phyloP scores from a whole-genome alignment of 345 rosid species.

The Gossypium ekmanianum region DNA sequence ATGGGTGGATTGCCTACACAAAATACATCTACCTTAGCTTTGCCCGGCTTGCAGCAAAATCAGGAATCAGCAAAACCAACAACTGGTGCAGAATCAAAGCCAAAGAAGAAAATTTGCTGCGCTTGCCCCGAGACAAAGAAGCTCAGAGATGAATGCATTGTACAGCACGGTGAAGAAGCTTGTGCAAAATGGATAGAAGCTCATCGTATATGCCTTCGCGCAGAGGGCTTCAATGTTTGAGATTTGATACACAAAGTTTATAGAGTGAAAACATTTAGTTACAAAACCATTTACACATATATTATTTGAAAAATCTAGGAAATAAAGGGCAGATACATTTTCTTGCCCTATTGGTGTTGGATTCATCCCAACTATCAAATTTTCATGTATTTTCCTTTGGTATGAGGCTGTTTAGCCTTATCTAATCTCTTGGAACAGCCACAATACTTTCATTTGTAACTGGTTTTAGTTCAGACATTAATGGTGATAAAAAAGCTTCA shows the following conservation, averaged over 20 bases:
- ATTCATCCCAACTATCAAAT: neutral
- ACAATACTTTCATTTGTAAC: neutral
- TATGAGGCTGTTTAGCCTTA: neutral
- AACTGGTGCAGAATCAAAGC: slow-evolving; percentile 47
- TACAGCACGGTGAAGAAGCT: slow-evolving; percentile 76
- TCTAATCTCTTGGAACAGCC: neutral
- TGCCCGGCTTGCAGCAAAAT: slow-evolving; percentile 37
- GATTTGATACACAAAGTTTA: slow-evolving; percentile 16
- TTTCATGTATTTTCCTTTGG: neutral
- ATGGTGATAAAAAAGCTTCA: neutral
- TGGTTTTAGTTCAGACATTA: neutral
- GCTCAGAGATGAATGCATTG: slow-evolving; percentile 90
- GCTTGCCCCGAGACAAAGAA: slow-evolving; percentile 90
- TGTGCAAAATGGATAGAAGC: slow-evolving; percentile 44
- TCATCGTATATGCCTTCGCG: slow-evolving; percentile 78
- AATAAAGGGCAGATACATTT: slow-evolving; percentile 22
- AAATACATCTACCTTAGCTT: slow-evolving; percentile 41
- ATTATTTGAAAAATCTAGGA: slow-evolving; percentile 8
- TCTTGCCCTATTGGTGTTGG: slow-evolving; percentile 8
- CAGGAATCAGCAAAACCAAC: slow-evolving; percentile 29
- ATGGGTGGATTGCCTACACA: slow-evolving; percentile 56
- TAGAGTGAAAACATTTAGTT: slow-evolving; percentile 19
- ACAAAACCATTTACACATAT: slow-evolving; percentile 2
- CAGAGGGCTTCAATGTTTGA: slow-evolving; percentile 89
- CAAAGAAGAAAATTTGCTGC: slow-evolving; percentile 88